Evolutionary conservation across 1,284 basidiomycete genomes (phyloP).

Genomic region (Prillingera fragicola): DNA sequence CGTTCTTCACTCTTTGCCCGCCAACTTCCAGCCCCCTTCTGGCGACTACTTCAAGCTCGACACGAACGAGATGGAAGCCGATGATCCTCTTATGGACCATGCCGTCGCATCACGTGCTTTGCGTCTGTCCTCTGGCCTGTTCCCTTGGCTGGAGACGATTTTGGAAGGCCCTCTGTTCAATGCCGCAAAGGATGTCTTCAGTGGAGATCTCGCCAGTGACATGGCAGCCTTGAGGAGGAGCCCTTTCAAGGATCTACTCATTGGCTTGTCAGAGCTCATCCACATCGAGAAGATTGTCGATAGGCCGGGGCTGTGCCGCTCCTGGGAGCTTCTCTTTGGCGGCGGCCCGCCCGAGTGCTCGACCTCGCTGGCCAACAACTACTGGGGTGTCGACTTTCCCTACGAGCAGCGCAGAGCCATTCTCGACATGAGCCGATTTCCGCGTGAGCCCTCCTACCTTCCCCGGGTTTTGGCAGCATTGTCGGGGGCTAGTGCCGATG

Average conservation of each 20-base stretch:
- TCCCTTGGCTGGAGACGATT: constrained; percentile 37
- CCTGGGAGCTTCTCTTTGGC: constrained; percentile 38
- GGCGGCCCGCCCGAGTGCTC: constrained; percentile 28
- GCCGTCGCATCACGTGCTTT: constrained; percentile 32
- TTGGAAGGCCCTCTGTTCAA: constrained; percentile 33
- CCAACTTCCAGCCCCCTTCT: constrained; percentile 22
- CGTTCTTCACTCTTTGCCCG: constrained; percentile 27
- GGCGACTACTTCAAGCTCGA: constrained; percentile 18
- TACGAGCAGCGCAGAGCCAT: constrained; percentile 31
- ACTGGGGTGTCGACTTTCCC: constrained; percentile 36
- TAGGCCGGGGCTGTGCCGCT: constrained; percentile 25
- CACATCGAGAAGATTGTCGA: constrained; percentile 32
- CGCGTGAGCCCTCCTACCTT: constrained; percentile 25
- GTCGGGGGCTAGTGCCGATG: constrained; percentile 21
- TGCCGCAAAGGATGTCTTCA: constrained; percentile 13
- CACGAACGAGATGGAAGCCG: constrained; percentile 13
- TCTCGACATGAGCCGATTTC: constrained; percentile 34
- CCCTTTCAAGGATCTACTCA: constrained; percentile 39
- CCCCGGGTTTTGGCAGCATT: constrained; percentile 29
- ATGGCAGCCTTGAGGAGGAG: constrained; percentile 25
- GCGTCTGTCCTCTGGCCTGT: constrained; percentile 27
- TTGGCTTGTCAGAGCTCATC: constrained; percentile 35
- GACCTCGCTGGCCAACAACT: constrained; percentile 32
- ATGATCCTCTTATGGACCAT: constrained; percentile 20
- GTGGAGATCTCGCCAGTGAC: constrained; percentile 14